phyloP scores from a whole-genome alignment of 78 protist genomes.

The Paratrimastix pyriformis region DNA sequence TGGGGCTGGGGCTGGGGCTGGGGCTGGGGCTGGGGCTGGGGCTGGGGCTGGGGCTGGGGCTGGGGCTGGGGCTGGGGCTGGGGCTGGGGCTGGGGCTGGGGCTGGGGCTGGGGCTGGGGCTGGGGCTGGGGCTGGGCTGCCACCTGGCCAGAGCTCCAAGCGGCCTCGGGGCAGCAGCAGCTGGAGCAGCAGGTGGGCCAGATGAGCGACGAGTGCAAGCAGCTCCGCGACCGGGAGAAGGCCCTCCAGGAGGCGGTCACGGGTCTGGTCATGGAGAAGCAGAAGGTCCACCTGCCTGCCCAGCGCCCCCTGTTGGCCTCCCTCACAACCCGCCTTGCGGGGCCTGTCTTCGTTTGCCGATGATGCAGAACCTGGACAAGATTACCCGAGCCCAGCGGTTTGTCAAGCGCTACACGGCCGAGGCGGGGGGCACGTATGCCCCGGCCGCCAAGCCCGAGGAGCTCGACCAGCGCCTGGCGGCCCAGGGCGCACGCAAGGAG shows the following conservation, averaged over 20 bases:
- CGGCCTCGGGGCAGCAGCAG: not conserved
- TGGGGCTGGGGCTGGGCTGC: not conserved
- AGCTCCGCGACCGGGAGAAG: not conserved
- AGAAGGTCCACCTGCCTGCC: too few relatives aligned
- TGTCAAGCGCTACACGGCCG: not conserved
- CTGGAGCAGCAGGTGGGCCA: not conserved
- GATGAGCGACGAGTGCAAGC: not conserved
- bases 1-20: not conserved
- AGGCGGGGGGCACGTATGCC: not conserved
- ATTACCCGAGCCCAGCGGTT: not conserved
- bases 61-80: not conserved
- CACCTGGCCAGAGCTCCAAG: not conserved
- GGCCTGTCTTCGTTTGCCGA: too few relatives aligned
- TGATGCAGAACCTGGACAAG: slow-evolving; percentile 4
- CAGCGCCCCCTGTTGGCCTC: too few relatives aligned
- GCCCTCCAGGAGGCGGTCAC: not conserved
- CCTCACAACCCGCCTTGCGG: too few relatives aligned
- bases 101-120: not conserved
- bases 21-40: not conserved
- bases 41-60: not conserved
- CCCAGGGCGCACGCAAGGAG: not conserved
- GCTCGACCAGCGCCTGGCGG: not conserved
- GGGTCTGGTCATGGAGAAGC: slow-evolving; percentile 10
- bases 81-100: not conserved
- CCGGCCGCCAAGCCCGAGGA: slow-evolving; percentile 3